Evolutionary conservation across 768 basidiomycete species (phyloP), one percentile per base, ranked within the genome.

Genomic region (Asterophora parasitica): DNA sequence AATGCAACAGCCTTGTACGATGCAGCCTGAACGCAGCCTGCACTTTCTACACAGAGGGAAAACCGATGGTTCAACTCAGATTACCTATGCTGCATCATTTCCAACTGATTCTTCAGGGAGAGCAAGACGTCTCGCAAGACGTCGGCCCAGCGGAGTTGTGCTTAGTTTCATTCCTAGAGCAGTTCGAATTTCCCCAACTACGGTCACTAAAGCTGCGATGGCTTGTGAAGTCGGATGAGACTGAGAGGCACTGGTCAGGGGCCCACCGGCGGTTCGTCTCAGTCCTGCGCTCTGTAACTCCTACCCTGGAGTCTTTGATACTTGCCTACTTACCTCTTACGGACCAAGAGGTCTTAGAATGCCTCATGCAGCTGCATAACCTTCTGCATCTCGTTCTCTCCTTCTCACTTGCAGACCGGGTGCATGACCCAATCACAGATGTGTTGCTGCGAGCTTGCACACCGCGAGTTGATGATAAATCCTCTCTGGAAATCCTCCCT

Each of bases 271-370:
- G 47, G n/a, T 68, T 73, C 50, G 11, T 62, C 13, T 38, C 61
- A 0, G 64, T 69, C 33, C 53, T 73, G 15, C 50, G 54, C 23
- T 43, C 49, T 8, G 53, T 64, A 19, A 54, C 62, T 23, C 35
- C 50, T 1, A 61, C 67, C 33, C 61, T 75, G 5, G 53, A 54
- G 15, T 49, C 54, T 12, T 62, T 77, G 39, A 57, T 52, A 27
- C 51, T 77, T 5, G 53, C 62, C 10, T 74, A 73, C 48, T 61
- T 75, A 32, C 74, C 73, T 6, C 33, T 74, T 38, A 58, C 62
- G 13, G 68, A 70, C 44, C 42, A 40, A 28, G 58, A 69, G 32
- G 47, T 73, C 9, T 28, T 70, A 16, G 56, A 59, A 19, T 66
- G 60, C 45, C 50, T 77, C n/a, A 42, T 49, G 23, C 52, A 52